phyloP scores from a whole-genome alignment of 768 basidiomycete genomes.

The Lactarius hatsudake region DNA sequence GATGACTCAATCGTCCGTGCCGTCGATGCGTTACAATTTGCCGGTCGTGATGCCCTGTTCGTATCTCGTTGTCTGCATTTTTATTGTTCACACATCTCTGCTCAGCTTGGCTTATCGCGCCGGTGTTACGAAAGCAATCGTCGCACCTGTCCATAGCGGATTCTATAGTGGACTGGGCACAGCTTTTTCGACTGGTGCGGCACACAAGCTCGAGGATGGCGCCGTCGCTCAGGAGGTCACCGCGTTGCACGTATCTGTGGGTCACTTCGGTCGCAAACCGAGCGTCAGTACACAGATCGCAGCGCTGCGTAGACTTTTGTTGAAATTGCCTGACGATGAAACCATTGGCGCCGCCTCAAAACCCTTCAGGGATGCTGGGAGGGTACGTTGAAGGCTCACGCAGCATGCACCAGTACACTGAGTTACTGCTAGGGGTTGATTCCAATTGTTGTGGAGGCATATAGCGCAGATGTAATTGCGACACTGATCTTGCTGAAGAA shows the following conservation, averaged over 20 bases:
- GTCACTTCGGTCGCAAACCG: slow-evolving; percentile 40
- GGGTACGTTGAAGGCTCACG: slow-evolving; percentile 36
- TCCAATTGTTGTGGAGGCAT: slow-evolving; percentile 57
- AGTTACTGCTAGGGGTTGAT: slow-evolving; percentile 44
- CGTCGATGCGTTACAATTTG: slow-evolving; percentile 71
- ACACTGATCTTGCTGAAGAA: slow-evolving; percentile 60
- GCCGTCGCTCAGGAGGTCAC: slow-evolving; percentile 65
- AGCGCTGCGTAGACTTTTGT: slow-evolving; percentile 51
- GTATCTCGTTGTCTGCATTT: slow-evolving; percentile 22
- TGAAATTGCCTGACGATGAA: slow-evolving; percentile 31
- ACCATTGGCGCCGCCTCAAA: slow-evolving; percentile 41
- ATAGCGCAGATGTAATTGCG: slow-evolving; percentile 71
- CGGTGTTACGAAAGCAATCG: slow-evolving; percentile 70
- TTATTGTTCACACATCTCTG: slow-evolving; percentile 13
- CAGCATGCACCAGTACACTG: not conserved
- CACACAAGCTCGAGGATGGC: slow-evolving; percentile 53
- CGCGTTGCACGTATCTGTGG: slow-evolving; percentile 64
- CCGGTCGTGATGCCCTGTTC: slow-evolving; percentile 56
- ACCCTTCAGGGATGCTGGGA: slow-evolving; percentile 43
- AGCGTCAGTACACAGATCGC: slow-evolving; percentile 71
- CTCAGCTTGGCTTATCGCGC: slow-evolving; percentile 65
- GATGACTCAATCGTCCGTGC: slow-evolving; percentile 50
- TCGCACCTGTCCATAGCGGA: slow-evolving; percentile 53
- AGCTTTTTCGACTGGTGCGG: slow-evolving; percentile 57
- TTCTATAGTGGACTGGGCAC: slow-evolving; percentile 64